phyloP scores from a whole-genome alignment of 2,329 filamentous ascomycete genomes.

The Fusarium clavum region DNA sequence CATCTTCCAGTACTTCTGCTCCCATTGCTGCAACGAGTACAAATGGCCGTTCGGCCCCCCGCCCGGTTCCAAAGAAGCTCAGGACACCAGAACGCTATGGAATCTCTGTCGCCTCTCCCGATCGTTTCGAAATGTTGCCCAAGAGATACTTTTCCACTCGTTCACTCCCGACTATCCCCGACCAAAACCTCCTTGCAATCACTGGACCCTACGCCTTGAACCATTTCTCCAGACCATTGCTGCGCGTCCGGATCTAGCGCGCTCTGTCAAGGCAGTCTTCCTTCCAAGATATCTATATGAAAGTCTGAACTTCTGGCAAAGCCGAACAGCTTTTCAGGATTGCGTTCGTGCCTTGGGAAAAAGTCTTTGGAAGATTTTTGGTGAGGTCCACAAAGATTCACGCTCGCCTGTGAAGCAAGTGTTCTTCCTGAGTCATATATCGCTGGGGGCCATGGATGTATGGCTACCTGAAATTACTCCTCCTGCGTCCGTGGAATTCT shows the following conservation, averaged over 20 bases:
- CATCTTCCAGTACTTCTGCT: not conserved
- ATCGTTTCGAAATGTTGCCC: not conserved
- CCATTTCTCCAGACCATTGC: not conserved
- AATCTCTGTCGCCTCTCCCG: not conserved
- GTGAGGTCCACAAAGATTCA: no score
- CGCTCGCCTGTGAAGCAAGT: not conserved
- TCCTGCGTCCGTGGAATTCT: rapidly evolving
- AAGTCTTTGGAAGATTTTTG: not conserved
- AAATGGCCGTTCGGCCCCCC: not conserved
- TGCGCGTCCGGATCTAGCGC: not conserved
- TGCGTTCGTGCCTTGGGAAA: not conserved
- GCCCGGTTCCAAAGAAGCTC: not conserved
- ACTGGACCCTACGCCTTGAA: not conserved
- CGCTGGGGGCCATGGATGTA: no score
- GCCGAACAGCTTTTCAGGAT: not conserved
- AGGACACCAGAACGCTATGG: not conserved
- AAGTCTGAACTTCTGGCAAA: rapidly evolving
- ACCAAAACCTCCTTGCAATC: rapidly evolving
- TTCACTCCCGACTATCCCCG: not conserved
- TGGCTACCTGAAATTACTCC: no score
- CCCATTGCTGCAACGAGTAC: not conserved
- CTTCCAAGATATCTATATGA: rapidly evolving
- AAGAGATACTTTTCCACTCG: not conserved
- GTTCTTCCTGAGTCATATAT: no score
- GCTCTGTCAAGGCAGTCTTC: not conserved